Conservation (phyloP, 306 rosid genomes). For the Pueraria montana region DNA sequence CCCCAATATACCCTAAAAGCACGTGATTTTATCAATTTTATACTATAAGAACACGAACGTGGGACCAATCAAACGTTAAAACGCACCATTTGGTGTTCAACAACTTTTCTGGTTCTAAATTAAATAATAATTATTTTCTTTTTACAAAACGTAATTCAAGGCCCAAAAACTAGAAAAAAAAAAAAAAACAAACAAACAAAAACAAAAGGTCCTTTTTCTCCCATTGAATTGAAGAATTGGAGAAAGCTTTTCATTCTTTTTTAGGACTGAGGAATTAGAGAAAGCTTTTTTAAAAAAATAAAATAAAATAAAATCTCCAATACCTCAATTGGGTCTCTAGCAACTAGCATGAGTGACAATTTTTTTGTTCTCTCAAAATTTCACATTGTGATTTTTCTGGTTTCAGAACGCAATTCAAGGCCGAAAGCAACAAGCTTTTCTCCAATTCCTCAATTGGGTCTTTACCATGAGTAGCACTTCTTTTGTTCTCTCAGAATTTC, state of each 20-base stretch:
- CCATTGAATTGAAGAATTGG: no score
- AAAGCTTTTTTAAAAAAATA: no score
- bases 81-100: conserved; percentile 49
- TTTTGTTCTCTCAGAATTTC: not conserved
- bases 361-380: not conserved
- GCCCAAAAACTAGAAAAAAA: not conserved
- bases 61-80: conserved; percentile 15
- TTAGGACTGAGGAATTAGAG: no score
- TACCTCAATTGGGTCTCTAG: not conserved
- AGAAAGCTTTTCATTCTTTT: no score
- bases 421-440: not conserved
- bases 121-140: not conserved
- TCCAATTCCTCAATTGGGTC: not conserved
- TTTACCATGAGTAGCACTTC: not conserved
- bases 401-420: not conserved
- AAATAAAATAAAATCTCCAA: no score
- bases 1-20: not conserved
- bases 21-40: not conserved
- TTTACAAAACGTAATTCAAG: not conserved
- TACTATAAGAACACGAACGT: not conserved
- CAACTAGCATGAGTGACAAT: not conserved
- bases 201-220: no score
- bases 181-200: no score
- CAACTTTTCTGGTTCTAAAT: not conserved
- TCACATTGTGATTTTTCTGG: not conserved